Base-by-base conservation (phyloP, 148 eudicot species). In the Simmondsia chinensis region DNA sequence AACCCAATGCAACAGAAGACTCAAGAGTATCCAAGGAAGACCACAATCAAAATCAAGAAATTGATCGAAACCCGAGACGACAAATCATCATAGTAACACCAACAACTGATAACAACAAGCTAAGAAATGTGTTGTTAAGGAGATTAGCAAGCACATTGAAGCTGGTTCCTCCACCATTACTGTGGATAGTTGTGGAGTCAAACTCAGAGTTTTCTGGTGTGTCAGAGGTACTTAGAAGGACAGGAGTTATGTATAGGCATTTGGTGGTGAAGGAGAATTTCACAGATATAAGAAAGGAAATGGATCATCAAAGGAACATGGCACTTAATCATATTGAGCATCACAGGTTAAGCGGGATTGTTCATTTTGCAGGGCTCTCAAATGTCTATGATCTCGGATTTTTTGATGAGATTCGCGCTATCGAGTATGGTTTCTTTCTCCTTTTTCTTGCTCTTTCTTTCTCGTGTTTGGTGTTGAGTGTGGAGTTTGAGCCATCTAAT, bases 231-330 rank as follows among this genome's bases (percentile, higher is more conserved):
- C 68, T 89, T n/a, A 70, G 95, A 25, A 74, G 50, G 42, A 76
- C 83, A 1, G 95, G 95, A 15, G 74, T 91, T 39, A 91, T 91
- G 95, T 82, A 82, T 34, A 70, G 95, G 56, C 95, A 91, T 61
- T 56, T 91, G 65, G 94, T 82, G 27, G 63, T 66, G 24, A 72
- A 73, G 66, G 78, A 91, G 41, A 86, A 86, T 33, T 81, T 84
- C 26, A 88, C 89, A 1, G 79, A 91, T 37, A 25, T 48, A 0
- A 58, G 60, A 34, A 66, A 50, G 5, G 95, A 82, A 60, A 64
- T 69, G 68, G 95, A 91, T 53, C 70, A 72, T 32, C 94, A 85
- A 54, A 70, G 95, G 28, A 91, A 85, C 26, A 36, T 86, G 5
- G 95, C 94, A 0, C 81, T 91, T 9, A 82, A 70, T 48, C 95